Evolutionary conservation across 2,329 filamentous ascomycete genomes (phyloP).

Genomic region (Alternaria panax): DNA sequence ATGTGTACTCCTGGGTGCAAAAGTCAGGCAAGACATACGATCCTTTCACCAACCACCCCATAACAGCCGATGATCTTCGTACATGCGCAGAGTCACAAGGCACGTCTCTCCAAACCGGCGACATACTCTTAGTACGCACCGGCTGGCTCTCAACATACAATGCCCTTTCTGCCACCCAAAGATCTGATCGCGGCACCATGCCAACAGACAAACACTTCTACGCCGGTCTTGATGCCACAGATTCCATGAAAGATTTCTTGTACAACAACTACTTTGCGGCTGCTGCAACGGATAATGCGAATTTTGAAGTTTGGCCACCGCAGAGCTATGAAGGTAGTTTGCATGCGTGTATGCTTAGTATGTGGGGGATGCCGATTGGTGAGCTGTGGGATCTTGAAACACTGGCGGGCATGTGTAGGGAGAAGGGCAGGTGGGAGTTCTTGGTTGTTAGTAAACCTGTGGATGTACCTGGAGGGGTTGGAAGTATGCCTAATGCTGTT

Average conservation of each 20-base stretch:
- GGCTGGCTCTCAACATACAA: constrained; percentile 32
- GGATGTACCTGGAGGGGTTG: constrained; percentile 38
- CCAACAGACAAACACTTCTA: constrained; percentile 28
- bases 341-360: constrained; percentile 32
- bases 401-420: constrained; percentile 38
- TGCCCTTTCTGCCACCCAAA: constrained; percentile 14
- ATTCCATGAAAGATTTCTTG: constrained; percentile 88
- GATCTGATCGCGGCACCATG: constrained; percentile 17
- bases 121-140: constrained; percentile 42
- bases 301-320: constrained; percentile 43
- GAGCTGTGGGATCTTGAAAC: constrained; percentile 48
- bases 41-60: constrained; percentile 28
- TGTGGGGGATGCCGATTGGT: constrained; percentile 46
- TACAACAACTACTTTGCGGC: constrained; percentile 63
- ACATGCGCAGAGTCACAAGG: constrained; percentile 27
- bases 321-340: constrained; percentile 24
- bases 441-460: constrained; percentile 64
- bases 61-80: constrained; percentile 28
- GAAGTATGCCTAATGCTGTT: constrained; percentile 40
- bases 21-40: constrained; percentile 26
- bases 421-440: constrained; percentile 52
- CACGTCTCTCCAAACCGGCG: constrained; percentile 33
- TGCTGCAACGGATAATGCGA: constrained; percentile 43
- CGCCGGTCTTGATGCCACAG: constrained; percentile 77
- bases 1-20: constrained; percentile 53